Percentiles rank a stretch among this genome's conserved stretches.
phyloP scores from a whole-genome alignment of 305 asterid genomes.

The Fraxinus albicans region DNA sequence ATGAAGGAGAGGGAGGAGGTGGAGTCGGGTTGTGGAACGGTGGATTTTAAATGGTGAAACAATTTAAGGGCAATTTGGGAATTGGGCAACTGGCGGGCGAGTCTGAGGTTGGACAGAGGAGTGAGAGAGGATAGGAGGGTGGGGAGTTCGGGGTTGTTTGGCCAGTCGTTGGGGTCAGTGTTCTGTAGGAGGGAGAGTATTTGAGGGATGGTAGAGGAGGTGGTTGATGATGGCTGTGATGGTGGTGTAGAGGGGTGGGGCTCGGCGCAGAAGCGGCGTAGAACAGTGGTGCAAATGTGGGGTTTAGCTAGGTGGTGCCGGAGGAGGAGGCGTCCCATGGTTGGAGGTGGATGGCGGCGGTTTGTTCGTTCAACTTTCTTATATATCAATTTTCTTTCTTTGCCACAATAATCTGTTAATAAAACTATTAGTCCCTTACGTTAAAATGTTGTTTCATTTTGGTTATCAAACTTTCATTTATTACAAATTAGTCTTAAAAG shows the following conservation, averaged over 20 bases:
- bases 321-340: slow-evolving; percentile 12
- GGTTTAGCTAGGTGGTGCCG: slow-evolving; percentile 18
- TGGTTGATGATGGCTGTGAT: slow-evolving; percentile 12
- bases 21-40: slow-evolving; percentile 16
- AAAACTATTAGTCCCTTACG: not conserved
- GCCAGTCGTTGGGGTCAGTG: slow-evolving; percentile 60
- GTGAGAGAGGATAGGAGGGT: slow-evolving; percentile 48
- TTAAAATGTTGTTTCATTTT: not conserved
- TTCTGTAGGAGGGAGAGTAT: slow-evolving; percentile 49
- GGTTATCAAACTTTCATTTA: not conserved
- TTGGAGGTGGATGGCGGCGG: not conserved
- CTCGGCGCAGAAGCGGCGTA: slow-evolving; percentile 29
- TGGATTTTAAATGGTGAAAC: slow-evolving; percentile 42
- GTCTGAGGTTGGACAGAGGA: slow-evolving; percentile 46
- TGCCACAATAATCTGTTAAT: not conserved
- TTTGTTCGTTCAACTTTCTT: not conserved
- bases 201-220: slow-evolving; percentile 27
- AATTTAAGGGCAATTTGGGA: slow-evolving; percentile 53
- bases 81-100: slow-evolving; percentile 64
- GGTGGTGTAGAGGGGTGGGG: slow-evolving; percentile 10
- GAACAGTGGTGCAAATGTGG: slow-evolving; percentile 18
- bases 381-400: not conserved
- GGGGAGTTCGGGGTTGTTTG: slow-evolving; percentile 40
- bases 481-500: not conserved
- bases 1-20: slow-evolving; percentile 39